Evolutionary conservation across 306 rosid genomes (phyloP).

Genomic region (Quercus alba): DNA sequence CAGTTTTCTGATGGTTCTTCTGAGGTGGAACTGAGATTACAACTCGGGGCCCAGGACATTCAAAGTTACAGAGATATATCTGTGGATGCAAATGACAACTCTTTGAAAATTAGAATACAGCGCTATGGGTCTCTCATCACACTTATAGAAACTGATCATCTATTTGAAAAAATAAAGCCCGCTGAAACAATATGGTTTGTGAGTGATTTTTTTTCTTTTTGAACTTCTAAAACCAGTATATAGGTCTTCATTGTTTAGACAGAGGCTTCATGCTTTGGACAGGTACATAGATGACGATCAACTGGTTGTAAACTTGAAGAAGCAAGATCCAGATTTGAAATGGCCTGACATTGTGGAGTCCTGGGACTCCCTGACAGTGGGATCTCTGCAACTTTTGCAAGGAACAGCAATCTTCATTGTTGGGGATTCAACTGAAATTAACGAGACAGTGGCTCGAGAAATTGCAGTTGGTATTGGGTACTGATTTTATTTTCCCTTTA

Average conservation of each 20-base stretch:
- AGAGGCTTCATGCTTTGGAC: slow-evolving; percentile 22
- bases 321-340: slow-evolving; percentile 81
- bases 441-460: slow-evolving; percentile 81
- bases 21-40: slow-evolving; percentile 77
- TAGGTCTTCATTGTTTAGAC: slow-evolving; percentile 16
- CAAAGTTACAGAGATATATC: slow-evolving; percentile 50
- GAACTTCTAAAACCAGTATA: not conserved
- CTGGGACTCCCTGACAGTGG: slow-evolving; percentile 83
- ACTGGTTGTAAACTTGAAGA: slow-evolving; percentile 80
- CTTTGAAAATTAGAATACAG: slow-evolving; percentile 58
- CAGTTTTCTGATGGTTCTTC: slow-evolving; percentile 82
- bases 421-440: slow-evolving; percentile 79
- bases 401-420: slow-evolving; percentile 80
- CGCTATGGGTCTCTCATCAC: slow-evolving; percentile 55
- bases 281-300: slow-evolving; percentile 91
- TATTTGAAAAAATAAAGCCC: slow-evolving; percentile 80
- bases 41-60: slow-evolving; percentile 40
- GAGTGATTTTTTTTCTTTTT: slow-evolving; percentile 2
- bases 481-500: slow-evolving; percentile 9
- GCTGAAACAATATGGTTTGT: slow-evolving; percentile 91
- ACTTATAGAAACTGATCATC: slow-evolving; percentile 62
- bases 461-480: slow-evolving; percentile 93
- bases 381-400: slow-evolving; percentile 71
- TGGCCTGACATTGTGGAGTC: slow-evolving; percentile 90
- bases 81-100: slow-evolving; percentile 57